A percentile compares a stretch with the other conserved stretches of the same genome.
Conservation (phyloP, 2,329 filamentous ascomycete species). For the Fonsecaea pugnacius region DNA sequence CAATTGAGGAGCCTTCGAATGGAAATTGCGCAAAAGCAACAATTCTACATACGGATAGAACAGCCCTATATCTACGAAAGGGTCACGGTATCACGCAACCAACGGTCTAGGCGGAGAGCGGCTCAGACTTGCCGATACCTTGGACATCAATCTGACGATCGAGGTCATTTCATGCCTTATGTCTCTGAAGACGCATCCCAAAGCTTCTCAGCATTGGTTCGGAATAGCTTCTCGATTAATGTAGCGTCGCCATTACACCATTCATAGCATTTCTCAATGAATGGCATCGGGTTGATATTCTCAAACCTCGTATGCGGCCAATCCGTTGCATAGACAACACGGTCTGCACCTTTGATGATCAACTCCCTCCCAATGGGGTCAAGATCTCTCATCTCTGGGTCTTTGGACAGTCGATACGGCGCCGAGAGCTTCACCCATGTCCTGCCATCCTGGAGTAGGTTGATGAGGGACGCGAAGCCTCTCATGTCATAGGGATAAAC, state of each 20-base stretch:
- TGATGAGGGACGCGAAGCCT: constrained; percentile 57
- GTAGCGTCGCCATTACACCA: constrained; percentile 48
- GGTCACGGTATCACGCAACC: neutral
- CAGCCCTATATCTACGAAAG: neutral
- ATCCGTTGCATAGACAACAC: constrained; percentile 64
- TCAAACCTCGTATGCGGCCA: constrained; percentile 69
- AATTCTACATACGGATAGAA: neutral
- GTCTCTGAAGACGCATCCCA: constrained; percentile 42
- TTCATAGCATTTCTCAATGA: constrained; percentile 58
- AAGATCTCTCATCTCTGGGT: constrained; percentile 51
- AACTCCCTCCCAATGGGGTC: constrained; percentile 57
- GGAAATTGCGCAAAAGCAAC: neutral
- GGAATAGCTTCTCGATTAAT: constrained; percentile 54
- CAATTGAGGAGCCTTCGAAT: neutral
- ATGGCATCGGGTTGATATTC: constrained; percentile 60
- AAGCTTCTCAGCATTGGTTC: constrained; percentile 60
- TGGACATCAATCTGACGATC: neutral
- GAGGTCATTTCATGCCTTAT: neutral
- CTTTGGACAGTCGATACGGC: constrained; percentile 59
- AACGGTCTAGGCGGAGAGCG: neutral
- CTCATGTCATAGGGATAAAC: constrained; percentile 52
- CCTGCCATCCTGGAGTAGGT: constrained; percentile 49
- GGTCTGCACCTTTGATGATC: constrained; percentile 50
- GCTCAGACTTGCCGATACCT: neutral
- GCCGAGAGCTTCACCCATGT: constrained; percentile 65